Conservation (phyloP, 2,329 filamentous ascomycete species). For the Colletotrichum camelliae region DNA sequence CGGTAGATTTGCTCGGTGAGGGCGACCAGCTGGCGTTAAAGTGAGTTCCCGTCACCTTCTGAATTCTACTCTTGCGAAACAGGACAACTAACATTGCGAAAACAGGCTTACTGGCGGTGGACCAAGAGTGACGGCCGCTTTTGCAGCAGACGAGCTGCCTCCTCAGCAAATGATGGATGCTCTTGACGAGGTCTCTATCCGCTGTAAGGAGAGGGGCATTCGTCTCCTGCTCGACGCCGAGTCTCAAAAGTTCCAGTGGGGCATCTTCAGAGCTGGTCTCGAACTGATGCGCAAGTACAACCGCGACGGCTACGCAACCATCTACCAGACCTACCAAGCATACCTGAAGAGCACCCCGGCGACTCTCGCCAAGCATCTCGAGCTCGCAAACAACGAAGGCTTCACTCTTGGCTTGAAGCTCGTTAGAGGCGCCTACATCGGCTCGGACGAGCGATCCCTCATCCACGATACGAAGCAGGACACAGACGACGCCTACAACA, state of each 20-base stretch:
- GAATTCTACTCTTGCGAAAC: background rate
- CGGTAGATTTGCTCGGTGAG: constrained; percentile 70
- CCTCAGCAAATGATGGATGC: constrained; percentile 69
- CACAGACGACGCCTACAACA: constrained; percentile 76
- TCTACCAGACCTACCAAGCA: constrained; percentile 83
- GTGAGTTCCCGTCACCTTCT: constrained; percentile 32
- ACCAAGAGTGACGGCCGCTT: constrained; percentile 70
- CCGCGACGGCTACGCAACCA: constrained; percentile 63
- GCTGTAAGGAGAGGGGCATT: constrained; percentile 72
- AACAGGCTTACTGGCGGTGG: constrained; percentile 81
- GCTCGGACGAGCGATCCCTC: constrained; percentile 70
- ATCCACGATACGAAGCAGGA: constrained; percentile 76
- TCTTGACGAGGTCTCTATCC: constrained; percentile 77
- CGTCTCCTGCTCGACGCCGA: constrained; percentile 86
- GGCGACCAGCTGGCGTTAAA: constrained; percentile 73
- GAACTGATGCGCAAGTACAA: constrained; percentile 80
- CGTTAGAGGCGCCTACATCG: constrained; percentile 77
- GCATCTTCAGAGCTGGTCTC: constrained; percentile 82
- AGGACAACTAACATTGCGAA: background rate
- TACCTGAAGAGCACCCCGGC: constrained; percentile 71
- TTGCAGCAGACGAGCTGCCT: constrained; percentile 67
- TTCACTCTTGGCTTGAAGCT: constrained; percentile 78
- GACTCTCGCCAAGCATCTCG: constrained; percentile 65
- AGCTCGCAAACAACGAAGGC: constrained; percentile 58
- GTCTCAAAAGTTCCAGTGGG: constrained; percentile 77